Percentiles rank a stretch among this genome's conserved stretches.
Conservation (phyloP, 2,329 filamentous ascomycete genomes). For the Septoria linicola region DNA sequence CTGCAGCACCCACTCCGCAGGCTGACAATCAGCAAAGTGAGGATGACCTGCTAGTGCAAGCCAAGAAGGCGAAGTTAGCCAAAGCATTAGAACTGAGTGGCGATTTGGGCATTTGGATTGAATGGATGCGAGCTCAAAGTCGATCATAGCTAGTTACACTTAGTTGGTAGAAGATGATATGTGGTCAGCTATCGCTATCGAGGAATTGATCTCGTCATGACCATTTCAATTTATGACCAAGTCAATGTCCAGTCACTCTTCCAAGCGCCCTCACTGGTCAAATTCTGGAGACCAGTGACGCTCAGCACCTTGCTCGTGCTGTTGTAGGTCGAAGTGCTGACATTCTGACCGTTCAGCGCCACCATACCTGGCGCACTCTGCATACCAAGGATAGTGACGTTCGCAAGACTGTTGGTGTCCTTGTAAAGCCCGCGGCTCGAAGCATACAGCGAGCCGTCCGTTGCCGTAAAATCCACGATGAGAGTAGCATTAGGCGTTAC, state of each 20-base stretch:
- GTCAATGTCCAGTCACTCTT: slow-evolving; percentile 55
- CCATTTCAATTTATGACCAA: slow-evolving; percentile 46
- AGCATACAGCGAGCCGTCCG: slow-evolving; percentile 50
- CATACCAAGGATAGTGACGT: slow-evolving; percentile 63
- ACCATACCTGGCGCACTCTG: slow-evolving; percentile 44
- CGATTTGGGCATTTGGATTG: slow-evolving; percentile 53
- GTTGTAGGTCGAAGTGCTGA: slow-evolving; percentile 50
- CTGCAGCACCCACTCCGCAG: slow-evolving; percentile 11
- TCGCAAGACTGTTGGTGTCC: slow-evolving; percentile 59
- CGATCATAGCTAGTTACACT: no score
- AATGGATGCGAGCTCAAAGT: slow-evolving; percentile 43
- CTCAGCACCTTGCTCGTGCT: slow-evolving; percentile 49
- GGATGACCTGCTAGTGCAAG: slow-evolving; percentile 26
- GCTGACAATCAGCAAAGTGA: slow-evolving; percentile 31
- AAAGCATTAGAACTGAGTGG: slow-evolving; percentile 49
- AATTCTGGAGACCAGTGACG: slow-evolving; percentile 51
- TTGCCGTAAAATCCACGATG: slow-evolving; percentile 49
- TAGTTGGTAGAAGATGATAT: no score
- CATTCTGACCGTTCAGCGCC: slow-evolving; percentile 52
- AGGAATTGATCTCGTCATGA: background rate
- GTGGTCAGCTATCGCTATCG: no score
- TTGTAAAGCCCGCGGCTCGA: slow-evolving; percentile 52
- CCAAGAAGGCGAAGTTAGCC: slow-evolving; percentile 40
- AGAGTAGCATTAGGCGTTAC: slow-evolving; percentile 57
- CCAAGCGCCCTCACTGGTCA: slow-evolving; percentile 58